These are phyloP conservation scores for Rhizopogon vesiculosus DNA, from an alignment of 768 basidiomycete genomes.

Conservation along the genomic window DNA sequence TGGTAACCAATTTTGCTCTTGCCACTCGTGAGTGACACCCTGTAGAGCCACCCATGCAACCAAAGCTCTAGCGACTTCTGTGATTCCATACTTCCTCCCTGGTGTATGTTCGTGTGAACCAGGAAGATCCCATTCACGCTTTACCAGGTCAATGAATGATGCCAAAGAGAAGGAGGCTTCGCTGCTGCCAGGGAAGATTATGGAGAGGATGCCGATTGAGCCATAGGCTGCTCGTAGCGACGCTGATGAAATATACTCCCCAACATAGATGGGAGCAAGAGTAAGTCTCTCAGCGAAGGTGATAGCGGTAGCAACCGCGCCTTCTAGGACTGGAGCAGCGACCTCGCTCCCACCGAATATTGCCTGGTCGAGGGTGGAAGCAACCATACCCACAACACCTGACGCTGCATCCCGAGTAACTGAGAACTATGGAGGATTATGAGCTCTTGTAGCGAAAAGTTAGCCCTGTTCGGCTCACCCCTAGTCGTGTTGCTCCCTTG, in stretches of 20 bases:
- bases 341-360: conserved; percentile 59
- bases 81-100: conserved; percentile 55
- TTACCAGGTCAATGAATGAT: conserved; percentile 77
- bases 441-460: conserved; percentile 1
- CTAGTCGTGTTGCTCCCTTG: conserved; percentile 63
- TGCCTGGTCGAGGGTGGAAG: conserved; percentile 59
- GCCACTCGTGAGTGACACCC: conserved; percentile 77
- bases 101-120: conserved; percentile 49
- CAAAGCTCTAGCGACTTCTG: conserved; percentile 63
- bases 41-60: conserved; percentile 80
- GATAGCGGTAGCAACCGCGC: conserved; percentile 56
- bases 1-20: conserved; percentile 66
- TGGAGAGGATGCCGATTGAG: conserved; percentile 69
- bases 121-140: conserved; percentile 66
- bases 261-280: conserved; percentile 68
- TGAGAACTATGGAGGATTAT: conserved; percentile 49
- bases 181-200: conserved; percentile 69
- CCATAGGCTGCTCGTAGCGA: conserved; percentile 70
- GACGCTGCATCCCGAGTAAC: conserved; percentile 59
- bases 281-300: conserved; percentile 67
- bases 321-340: conserved; percentile 52
- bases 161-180: conserved; percentile 80
- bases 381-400: conserved; percentile 52
- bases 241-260: conserved; percentile 73
- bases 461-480: conserved; percentile 41